phyloP scores from a whole-genome alignment of 768 basidiomycete species.

The Suillus cothurnatus region DNA sequence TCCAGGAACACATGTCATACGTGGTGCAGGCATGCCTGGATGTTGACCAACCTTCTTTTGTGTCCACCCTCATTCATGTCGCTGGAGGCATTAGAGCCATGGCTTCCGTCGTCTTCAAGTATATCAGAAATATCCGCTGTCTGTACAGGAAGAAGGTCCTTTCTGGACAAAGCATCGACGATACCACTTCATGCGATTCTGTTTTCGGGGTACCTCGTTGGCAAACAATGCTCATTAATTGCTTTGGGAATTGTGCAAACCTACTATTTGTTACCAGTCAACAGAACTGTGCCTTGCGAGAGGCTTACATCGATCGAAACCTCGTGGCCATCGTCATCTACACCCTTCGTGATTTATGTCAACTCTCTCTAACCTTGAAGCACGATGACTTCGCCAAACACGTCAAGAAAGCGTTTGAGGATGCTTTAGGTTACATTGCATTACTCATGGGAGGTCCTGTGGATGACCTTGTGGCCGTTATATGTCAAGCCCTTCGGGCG shows the following conservation, averaged over 20 bases:
- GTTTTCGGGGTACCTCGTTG: neutral
- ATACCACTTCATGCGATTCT: neutral
- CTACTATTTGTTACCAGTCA: conserved; percentile 5
- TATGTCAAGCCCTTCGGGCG: conserved; percentile 6
- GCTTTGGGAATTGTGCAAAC: conserved; percentile 7
- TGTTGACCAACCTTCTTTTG: neutral
- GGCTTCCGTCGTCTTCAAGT: conserved; percentile 1
- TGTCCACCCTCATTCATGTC: conserved; percentile 5
- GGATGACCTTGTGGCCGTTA: conserved; percentile 5
- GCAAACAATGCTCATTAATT: conserved; percentile 6
- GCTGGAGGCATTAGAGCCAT: conserved; percentile 2
- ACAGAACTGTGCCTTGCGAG: conserved; percentile 3
- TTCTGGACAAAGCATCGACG: conserved; percentile 6
- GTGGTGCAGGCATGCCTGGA: conserved; percentile 8
- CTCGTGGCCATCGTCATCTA: conserved; percentile 2
- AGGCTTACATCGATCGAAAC: conserved; percentile 4
- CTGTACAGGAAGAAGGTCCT: neutral
- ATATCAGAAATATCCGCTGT: conserved; percentile 5
- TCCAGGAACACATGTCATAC: conserved; percentile 10
- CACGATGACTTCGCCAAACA: conserved; percentile 6
- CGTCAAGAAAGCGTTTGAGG: conserved; percentile 6
- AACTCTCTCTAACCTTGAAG: neutral
- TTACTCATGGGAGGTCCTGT: conserved; percentile 7
- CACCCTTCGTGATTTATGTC: conserved; percentile 6
- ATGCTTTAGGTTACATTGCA: conserved; percentile 6